Conservation (phyloP, 2,329 filamentous ascomycete genomes). For the Paecilomyces dactylethromorphus region DNA sequence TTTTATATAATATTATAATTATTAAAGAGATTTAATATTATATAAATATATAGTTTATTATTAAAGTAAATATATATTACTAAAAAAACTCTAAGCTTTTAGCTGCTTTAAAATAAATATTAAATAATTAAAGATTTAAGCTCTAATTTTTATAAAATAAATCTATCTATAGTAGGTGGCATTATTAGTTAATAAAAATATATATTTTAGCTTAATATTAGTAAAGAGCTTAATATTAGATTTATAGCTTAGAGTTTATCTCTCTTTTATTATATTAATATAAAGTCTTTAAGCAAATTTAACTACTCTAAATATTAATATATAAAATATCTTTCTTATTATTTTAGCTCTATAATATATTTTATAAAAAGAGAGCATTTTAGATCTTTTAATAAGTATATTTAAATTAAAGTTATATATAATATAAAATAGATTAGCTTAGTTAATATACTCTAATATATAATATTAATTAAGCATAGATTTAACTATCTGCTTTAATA, state of each 20-base stretch:
- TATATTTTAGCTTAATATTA: not conserved
- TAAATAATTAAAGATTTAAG: not conserved
- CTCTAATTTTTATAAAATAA: not conserved
- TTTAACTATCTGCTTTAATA: too few relatives aligned
- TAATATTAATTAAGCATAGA: too few relatives aligned
- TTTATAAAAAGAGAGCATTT: not conserved
- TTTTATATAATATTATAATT: not conserved
- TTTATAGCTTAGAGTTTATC: not conserved
- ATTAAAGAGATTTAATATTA: not conserved
- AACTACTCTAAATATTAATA: not conserved
- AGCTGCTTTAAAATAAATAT: not conserved
- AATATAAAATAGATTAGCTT: not conserved
- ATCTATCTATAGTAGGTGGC: not conserved
- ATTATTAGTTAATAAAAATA: not conserved
- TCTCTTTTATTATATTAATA: not conserved
- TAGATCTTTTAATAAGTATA: not conserved
- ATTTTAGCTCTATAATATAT: not conserved
- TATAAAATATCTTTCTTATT: not conserved
- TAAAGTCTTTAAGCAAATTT: not conserved
- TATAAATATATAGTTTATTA: not conserved
- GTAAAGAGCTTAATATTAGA: not conserved
- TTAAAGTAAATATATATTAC: not conserved
- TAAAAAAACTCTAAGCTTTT: not conserved
- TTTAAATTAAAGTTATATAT: not conserved
- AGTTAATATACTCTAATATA: too few relatives aligned